Evolutionary conservation across 768 basidiomycete genomes (phyloP), one percentile per base, ranked within the genome.

Genomic region (Leccinum boreale): DNA sequence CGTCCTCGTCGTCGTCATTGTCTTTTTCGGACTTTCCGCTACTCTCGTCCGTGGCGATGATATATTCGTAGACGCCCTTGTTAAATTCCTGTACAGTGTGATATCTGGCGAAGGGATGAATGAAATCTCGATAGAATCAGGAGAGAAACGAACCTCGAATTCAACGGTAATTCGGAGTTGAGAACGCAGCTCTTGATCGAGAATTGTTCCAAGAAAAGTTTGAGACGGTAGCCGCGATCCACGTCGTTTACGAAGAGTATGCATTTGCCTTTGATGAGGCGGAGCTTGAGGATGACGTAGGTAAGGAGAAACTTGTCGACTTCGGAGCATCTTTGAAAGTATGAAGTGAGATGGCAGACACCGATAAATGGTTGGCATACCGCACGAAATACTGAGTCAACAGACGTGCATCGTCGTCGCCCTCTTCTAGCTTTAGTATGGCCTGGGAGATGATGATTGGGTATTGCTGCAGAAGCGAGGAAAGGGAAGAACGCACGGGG

Each of bases 11-110:
- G 11, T 74, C 73, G 10, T 78, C 79, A n/a, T 71, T 70, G 55
- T 86, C 84, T 15, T 75, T 75, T 56, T 82, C 82, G 1, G 77
- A 75, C 4, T 76, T 77, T 4, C 78, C 77, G 1, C 85, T 83
- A 57, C 85, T 85, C 74, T 98, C 97, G 68, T 98, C 96, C 10
- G 95, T 96, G 1, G 97, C 97, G 55, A 99, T 97, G 61, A 98
- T 94, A 71, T 98, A 98, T 70, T 99, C 94, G 65, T 98, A 98
- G 8, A 97, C 92, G 2, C 97, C 97, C 65, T 92, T 91, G 73
- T 99, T 99, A 69, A 99, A 99, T 73, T 98, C 97, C 65, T 99
- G 95, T 1, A 99, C 97, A 2, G 89, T 89, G 67, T 99, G 97
- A 67, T 94, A 97, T 72, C 93, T 94, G 14, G 36, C 21, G 1